phyloP scores from a whole-genome alignment of 805 yeast genomes.

The Kuraishia cidri region DNA sequence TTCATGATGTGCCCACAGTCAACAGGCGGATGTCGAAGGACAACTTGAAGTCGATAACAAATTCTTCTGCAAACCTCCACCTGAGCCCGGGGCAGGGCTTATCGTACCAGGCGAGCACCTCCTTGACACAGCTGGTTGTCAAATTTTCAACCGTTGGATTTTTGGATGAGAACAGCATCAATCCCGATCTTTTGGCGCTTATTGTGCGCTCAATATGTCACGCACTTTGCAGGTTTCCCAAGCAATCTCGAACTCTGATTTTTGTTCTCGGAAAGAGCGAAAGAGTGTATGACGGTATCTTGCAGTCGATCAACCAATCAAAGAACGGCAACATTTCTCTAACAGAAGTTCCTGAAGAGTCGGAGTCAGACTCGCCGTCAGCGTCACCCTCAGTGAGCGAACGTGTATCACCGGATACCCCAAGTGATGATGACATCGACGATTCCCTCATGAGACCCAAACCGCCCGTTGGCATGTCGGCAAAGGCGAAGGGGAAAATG shows the following conservation, averaged over 20 bases:
- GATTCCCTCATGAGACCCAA: conserved; percentile 33
- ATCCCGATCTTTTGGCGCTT: conserved; percentile 51
- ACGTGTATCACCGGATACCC: neutral
- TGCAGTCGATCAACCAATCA: conserved; percentile 23
- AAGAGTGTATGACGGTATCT: conserved; percentile 24
- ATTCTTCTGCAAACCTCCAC: neutral
- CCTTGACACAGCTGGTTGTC: conserved; percentile 32
- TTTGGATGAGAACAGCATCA: conserved; percentile 27
- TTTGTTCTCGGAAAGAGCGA: conserved; percentile 37
- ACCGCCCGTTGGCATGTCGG: conserved; percentile 55
- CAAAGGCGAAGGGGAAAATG: conserved; percentile 42
- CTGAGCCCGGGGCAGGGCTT: conserved; percentile 25
- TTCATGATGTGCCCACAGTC: conserved; percentile 6
- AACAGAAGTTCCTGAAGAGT: neutral
- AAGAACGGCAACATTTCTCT: neutral
- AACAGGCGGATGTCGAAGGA: conserved; percentile 9
- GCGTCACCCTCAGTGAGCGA: neutral
- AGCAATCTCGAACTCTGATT: conserved; percentile 43
- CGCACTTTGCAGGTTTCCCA: conserved; percentile 38
- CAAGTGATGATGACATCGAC: conserved; percentile 15
- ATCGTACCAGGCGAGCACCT: conserved; percentile 40
- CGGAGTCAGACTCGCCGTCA: neutral
- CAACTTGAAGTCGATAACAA: neutral
- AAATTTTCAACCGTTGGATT: conserved; percentile 26
- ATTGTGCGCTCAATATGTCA: conserved; percentile 48